Evolutionary conservation across 345 rosid genomes (phyloP).

Genomic region (Pistacia vera): DNA sequence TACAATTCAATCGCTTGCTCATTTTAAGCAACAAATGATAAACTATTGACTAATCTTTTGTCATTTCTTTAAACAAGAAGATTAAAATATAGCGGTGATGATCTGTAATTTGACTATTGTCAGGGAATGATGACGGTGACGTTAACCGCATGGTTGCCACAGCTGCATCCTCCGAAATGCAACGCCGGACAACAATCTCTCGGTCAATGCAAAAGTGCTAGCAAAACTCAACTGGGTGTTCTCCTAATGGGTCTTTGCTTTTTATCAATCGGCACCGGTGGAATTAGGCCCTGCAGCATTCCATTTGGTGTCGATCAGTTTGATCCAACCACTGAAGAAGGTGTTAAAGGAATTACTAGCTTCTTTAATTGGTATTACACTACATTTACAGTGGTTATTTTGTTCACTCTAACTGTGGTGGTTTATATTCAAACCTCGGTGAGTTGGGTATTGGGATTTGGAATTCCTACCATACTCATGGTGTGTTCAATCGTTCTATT

Average conservation of each 20-base stretch:
- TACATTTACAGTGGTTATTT: constrained; percentile 55
- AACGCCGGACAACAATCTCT: not conserved
- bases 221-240: constrained; percentile 41
- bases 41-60: not conserved
- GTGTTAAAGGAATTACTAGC: constrained; percentile 63
- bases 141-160: constrained; percentile 67
- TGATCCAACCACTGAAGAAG: constrained; percentile 65
- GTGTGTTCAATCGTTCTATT: constrained; percentile 49
- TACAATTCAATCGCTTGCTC: not conserved
- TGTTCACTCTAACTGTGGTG: constrained; percentile 56
- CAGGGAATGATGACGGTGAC: constrained; percentile 81
- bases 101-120: not conserved
- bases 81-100: not conserved
- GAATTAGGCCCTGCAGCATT: constrained; percentile 74
- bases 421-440: constrained; percentile 73
- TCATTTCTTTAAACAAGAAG: not conserved
- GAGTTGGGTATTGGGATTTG: constrained; percentile 82
- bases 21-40: not conserved
- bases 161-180: constrained; percentile 72
- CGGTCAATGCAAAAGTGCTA: constrained; percentile 38
- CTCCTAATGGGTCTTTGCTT: constrained; percentile 49
- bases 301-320: constrained; percentile 90
- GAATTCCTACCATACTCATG: constrained; percentile 68
- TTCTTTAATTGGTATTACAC: constrained; percentile 80
- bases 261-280: constrained; percentile 67